phyloP scores from a whole-genome alignment of 2,329 filamentous ascomycete species.

The Aspergillus intermedius region DNA sequence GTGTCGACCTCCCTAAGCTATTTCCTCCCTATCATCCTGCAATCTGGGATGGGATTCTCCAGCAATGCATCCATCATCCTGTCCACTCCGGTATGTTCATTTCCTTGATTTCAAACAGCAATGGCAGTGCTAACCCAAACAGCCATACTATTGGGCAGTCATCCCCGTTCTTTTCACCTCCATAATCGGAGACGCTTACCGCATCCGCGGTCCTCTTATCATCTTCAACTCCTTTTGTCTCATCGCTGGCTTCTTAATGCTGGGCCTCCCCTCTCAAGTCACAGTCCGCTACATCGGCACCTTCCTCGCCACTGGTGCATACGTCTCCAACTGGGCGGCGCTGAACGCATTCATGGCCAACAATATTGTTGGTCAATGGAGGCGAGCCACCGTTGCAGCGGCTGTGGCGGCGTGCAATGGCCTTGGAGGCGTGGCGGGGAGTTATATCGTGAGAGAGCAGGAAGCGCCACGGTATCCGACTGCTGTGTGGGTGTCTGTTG shows the following conservation, averaged over 20 bases:
- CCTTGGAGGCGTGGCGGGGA: constrained; percentile 58
- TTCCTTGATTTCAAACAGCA: background rate
- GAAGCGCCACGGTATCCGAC: constrained; percentile 60
- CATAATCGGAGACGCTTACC: constrained; percentile 54
- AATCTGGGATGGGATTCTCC: constrained; percentile 51
- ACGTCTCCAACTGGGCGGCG: constrained; percentile 63
- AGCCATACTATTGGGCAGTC: constrained; percentile 61
- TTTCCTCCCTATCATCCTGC: constrained; percentile 57
- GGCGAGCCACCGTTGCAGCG: constrained; percentile 56
- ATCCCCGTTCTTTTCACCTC: constrained; percentile 59
- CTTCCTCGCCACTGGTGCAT: constrained; percentile 61
- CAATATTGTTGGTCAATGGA: constrained; percentile 60
- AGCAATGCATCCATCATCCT: constrained; percentile 53
- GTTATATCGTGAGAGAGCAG: constrained; percentile 56
- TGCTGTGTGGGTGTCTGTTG: constrained; percentile 62
- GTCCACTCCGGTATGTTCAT: constrained; percentile 46
- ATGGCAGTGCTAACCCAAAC: background rate
- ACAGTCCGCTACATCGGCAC: constrained; percentile 59
- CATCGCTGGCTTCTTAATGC: constrained; percentile 59
- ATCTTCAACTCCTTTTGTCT: constrained; percentile 58
- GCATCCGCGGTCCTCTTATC: constrained; percentile 57
- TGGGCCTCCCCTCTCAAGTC: constrained; percentile 55
- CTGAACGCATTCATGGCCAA: constrained; percentile 58
- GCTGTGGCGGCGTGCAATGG: constrained; percentile 57
- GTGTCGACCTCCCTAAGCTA: constrained; percentile 61